Conservation (phyloP, 108 stramenopile genomes). For the Cylindrotheca fusiformis region DNA sequence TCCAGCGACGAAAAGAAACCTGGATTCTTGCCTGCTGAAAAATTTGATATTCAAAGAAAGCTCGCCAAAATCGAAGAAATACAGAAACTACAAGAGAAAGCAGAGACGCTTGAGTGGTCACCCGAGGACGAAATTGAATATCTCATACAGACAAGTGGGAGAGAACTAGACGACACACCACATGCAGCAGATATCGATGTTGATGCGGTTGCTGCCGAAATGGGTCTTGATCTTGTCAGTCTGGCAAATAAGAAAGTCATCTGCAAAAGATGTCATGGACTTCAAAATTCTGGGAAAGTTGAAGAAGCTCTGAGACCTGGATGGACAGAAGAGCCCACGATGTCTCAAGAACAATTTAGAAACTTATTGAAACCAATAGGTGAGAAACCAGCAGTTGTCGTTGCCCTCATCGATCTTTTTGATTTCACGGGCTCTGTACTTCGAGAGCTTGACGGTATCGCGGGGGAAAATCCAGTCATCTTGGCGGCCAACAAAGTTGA, state of each 20-base stretch:
- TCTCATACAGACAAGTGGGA: conserved; percentile 59
- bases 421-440: conserved; percentile 88
- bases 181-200: conserved; percentile 44
- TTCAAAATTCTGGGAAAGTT: conserved; percentile 84
- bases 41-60: conserved; percentile 68
- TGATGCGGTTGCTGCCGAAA: conserved; percentile 63
- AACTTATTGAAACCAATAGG: conserved; percentile 63
- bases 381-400: conserved; percentile 74
- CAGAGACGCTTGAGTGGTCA: conserved; percentile 74
- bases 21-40: conserved; percentile 77
- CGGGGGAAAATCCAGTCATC: conserved; percentile 90
- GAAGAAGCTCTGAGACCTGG: conserved; percentile 72
- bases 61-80: conserved; percentile 73
- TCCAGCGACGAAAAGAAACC: conserved; percentile 53
- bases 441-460: conserved; percentile 83
- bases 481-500: conserved; percentile 89
- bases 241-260: conserved; percentile 72
- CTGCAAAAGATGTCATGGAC: conserved; percentile 81
- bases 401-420: conserved; percentile 87
- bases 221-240: conserved; percentile 69
- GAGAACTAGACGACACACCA: conserved; percentile 6
- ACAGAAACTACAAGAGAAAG: conserved; percentile 73
- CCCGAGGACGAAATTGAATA: conserved; percentile 86
- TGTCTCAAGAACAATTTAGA: conserved; percentile 81
- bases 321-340: conserved; percentile 83